These are phyloP conservation scores for Ettlia oleoabundans DNA, from an alignment of 139 green algal genomes.

Conservation along the genomic window DNA sequence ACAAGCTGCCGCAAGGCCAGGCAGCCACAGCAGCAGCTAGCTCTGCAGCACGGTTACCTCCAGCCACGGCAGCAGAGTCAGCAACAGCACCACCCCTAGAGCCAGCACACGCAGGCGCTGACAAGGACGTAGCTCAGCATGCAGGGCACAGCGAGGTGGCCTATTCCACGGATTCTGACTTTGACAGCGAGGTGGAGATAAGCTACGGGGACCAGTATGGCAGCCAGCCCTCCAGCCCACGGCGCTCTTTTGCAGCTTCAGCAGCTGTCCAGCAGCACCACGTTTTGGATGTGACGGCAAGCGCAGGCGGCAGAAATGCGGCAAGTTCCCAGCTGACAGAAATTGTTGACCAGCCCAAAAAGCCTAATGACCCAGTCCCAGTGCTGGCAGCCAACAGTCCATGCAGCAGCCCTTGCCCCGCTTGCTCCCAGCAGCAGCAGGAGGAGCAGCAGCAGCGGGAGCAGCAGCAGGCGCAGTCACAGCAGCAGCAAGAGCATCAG, in stretches of 20 bases:
- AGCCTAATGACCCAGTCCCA: not conserved
- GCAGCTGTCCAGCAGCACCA: not conserved
- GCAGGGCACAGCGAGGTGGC: not conserved
- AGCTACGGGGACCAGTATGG: not conserved
- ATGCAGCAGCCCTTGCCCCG: not conserved
- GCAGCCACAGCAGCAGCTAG: not conserved
- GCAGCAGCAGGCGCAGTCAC: not conserved
- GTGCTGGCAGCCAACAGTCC: not conserved
- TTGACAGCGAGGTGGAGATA: slow-evolving; percentile 20
- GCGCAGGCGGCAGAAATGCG: not conserved
- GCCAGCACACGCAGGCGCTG: not conserved
- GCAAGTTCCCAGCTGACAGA: too few relatives aligned
- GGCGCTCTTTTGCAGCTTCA: too few relatives aligned
- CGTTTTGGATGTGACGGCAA: not conserved
- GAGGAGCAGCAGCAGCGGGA: not conserved
- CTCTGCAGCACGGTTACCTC: too few relatives aligned
- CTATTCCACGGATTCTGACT: not conserved
- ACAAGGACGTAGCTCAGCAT: not conserved
- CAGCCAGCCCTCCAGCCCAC: too few relatives aligned
- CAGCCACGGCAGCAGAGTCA: too few relatives aligned
- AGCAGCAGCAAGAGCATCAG: not conserved
- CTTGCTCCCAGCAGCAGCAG: not conserved
- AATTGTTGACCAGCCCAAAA: not conserved
- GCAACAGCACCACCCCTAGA: not conserved
- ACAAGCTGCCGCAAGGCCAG: too few relatives aligned